Evolutionary conservation across 2,329 filamentous ascomycete genomes (phyloP).

Genomic region (Bertia moriformis): DNA sequence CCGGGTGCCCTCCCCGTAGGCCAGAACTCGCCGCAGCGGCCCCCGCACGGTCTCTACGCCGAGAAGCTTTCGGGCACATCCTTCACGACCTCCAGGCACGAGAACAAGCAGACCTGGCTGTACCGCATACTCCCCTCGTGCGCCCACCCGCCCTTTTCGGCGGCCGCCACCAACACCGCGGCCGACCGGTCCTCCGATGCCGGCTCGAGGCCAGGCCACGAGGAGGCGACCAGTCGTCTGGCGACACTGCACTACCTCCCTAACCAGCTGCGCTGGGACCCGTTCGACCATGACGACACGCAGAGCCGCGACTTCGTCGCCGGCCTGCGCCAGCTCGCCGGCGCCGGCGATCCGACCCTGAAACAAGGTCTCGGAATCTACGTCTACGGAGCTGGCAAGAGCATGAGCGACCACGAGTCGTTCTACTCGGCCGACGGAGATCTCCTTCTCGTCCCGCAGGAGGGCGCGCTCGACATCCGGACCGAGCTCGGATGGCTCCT

Average conservation of each 20-base stretch:
- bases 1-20: conserved; percentile 60
- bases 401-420: conserved; percentile 60
- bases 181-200: conserved; percentile 9
- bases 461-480: conserved; percentile 60
- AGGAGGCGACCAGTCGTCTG: conserved; percentile 8
- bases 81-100: conserved; percentile 54
- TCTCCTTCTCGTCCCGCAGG: conserved; percentile 61
- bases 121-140: conserved; percentile 56
- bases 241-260: conserved; percentile 57
- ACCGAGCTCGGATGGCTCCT: conserved; percentile 64
- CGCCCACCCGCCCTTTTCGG: conserved; percentile 38
- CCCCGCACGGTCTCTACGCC: conserved; percentile 64
- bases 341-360: conserved; percentile 63
- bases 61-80: conserved; percentile 65
- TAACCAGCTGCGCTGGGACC: conserved; percentile 70
- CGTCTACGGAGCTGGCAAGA: conserved; percentile 64
- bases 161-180: conserved; percentile 11
- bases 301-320: conserved; percentile 33
- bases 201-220: too few relatives aligned
- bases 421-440: conserved; percentile 80
- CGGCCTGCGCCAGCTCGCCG: conserved; percentile 57
- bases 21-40: conserved; percentile 71
- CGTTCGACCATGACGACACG: conserved; percentile 55
- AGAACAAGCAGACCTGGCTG: conserved; percentile 60
- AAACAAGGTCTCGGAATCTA: conserved; percentile 71